These are phyloP conservation scores for Nitzschia putrida DNA, from an alignment of 108 stramenopile genomes.

Conservation along the genomic window DNA sequence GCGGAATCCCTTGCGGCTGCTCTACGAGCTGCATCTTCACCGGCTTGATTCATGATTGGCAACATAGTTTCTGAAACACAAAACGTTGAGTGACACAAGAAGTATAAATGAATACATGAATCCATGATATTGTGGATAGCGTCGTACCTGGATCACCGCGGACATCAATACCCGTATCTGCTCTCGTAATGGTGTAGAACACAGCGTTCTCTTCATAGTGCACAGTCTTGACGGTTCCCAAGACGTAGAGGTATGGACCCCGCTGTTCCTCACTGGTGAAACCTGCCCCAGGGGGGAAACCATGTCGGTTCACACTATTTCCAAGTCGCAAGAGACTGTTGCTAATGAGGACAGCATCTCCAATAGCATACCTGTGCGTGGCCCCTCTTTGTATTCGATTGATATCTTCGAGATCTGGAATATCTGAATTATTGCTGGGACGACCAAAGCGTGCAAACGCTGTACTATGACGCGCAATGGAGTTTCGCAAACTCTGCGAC, in stretches of 20 bases:
- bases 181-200: conserved; percentile 72
- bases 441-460: conserved; percentile 6
- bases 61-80: conserved; percentile 45
- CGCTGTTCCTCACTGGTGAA: conserved; percentile 48
- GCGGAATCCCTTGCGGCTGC: conserved; percentile 36
- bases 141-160: conserved; percentile 62
- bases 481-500: conserved; percentile 5
- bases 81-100: neutral
- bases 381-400: neutral
- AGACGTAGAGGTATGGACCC: conserved; percentile 70
- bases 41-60: conserved; percentile 35
- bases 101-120: neutral
- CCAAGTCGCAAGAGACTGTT: neutral
- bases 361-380: conserved; percentile 24
- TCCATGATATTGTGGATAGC: neutral
- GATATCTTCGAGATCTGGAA: neutral
- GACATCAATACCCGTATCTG: conserved; percentile 54
- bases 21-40: conserved; percentile 44
- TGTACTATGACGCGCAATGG: neutral
- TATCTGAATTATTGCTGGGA: neutral
- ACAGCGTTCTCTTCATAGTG: conserved; percentile 76
- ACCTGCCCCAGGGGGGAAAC: conserved; percentile 60
- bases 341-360: conserved; percentile 31
- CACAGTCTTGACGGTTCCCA: conserved; percentile 58
- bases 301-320: conserved; percentile 54